These are phyloP conservation scores for Aspergillus hortae DNA, from an alignment of 2,329 filamentous ascomycete genomes.

Conservation along the genomic window DNA sequence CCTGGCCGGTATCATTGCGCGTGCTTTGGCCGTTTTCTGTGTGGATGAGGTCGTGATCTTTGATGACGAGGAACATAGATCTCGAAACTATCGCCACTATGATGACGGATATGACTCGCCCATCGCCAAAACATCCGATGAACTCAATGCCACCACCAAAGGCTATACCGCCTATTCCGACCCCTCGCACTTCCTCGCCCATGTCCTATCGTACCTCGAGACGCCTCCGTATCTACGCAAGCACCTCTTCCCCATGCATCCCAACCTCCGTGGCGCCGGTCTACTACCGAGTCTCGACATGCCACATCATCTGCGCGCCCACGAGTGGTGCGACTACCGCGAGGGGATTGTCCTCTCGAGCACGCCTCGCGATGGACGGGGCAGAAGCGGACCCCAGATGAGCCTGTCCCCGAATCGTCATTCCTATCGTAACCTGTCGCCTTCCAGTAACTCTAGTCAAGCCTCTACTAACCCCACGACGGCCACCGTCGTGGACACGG, in stretches of 20 bases:
- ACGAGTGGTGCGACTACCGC: slow-evolving; percentile 75
- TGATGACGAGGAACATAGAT: slow-evolving; percentile 57
- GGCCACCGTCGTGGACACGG: slow-evolving; percentile 46
- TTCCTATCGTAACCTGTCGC: slow-evolving; percentile 14
- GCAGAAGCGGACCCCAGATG: slow-evolving; percentile 26
- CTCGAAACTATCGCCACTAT: slow-evolving; percentile 45
- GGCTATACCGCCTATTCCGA: slow-evolving; percentile 63
- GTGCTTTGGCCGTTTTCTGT: slow-evolving; percentile 76
- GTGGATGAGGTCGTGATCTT: slow-evolving; percentile 82
- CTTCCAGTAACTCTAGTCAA: not conserved
- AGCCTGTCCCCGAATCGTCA: slow-evolving; percentile 29
- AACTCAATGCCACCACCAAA: slow-evolving; percentile 27
- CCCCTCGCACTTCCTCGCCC: slow-evolving; percentile 74
- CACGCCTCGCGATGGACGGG: slow-evolving; percentile 23
- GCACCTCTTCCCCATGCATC: slow-evolving; percentile 71
- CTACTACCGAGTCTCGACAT: slow-evolving; percentile 75
- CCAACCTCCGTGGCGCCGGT: slow-evolving; percentile 71
- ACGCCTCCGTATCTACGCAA: slow-evolving; percentile 78
- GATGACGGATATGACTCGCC: slow-evolving; percentile 32
- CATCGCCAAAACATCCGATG: slow-evolving; percentile 19
- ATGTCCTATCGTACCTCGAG: slow-evolving; percentile 77
- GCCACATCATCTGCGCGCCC: slow-evolving; percentile 73
- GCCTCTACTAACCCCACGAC: not conserved
- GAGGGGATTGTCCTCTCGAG: slow-evolving; percentile 64
- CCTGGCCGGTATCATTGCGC: slow-evolving; percentile 71